Evolutionary conservation across 441 rosid species (phyloP).

Genomic region (Euphorbia corollata): DNA sequence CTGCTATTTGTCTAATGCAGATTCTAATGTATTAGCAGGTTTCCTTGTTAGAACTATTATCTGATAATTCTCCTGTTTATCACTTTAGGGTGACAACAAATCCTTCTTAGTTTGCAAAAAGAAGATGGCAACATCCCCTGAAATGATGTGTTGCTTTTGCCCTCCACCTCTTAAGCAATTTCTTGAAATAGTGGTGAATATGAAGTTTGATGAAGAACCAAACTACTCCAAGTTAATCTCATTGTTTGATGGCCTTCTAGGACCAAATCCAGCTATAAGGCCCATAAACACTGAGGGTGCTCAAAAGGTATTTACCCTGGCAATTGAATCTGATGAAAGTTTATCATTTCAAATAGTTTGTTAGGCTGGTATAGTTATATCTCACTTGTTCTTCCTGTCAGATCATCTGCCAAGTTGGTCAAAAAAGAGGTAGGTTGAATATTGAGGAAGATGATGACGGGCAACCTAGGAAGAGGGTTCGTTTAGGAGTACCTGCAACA

Average conservation of each 20-base stretch:
- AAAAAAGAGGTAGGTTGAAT: slow-evolving; percentile 90
- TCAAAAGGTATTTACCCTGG: slow-evolving; percentile 53
- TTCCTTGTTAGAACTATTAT: slow-evolving; percentile 15
- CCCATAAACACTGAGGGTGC: slow-evolving; percentile 98
- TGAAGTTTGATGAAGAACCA: slow-evolving; percentile 98
- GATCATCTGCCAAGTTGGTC: slow-evolving; percentile 89
- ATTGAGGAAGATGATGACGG: slow-evolving; percentile 88
- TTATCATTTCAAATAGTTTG: slow-evolving; percentile 2
- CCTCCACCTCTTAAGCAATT: slow-evolving; percentile 80
- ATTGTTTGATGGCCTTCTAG: slow-evolving; percentile 69
- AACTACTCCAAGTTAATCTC: slow-evolving; percentile 80
- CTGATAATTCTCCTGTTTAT: not conserved
- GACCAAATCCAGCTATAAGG: slow-evolving; percentile 85
- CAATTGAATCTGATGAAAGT: slow-evolving; percentile 2
- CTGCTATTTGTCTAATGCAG: not conserved
- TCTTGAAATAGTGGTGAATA: slow-evolving; percentile 86
- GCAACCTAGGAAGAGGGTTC: slow-evolving; percentile 88
- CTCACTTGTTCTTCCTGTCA: slow-evolving; percentile 21
- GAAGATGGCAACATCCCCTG: slow-evolving; percentile 95
- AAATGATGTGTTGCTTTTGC: slow-evolving; percentile 91
- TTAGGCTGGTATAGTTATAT: slow-evolving; percentile 8
- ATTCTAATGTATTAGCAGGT: not conserved
- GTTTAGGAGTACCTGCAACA: slow-evolving; percentile 90
- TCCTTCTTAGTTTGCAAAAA: slow-evolving; percentile 93
- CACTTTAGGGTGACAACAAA: slow-evolving; percentile 79